Percentiles rank a stretch among this genome's conserved stretches.
Evolutionary conservation across 2,329 filamentous ascomycete species (phyloP).

Genomic region (Cryphonectria nitschkei): DNA sequence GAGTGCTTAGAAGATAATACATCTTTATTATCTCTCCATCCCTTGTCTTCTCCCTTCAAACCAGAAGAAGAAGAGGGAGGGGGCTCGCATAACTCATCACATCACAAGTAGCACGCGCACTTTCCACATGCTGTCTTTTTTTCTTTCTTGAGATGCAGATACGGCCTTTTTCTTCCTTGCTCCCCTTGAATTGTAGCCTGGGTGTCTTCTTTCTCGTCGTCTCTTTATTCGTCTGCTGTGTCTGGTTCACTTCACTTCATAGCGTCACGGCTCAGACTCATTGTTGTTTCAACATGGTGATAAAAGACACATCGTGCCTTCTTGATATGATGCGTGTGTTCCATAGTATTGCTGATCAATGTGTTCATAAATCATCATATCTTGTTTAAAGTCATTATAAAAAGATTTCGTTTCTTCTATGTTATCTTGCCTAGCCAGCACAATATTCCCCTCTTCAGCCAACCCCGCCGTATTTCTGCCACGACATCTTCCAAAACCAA

Average conservation of each 20-base stretch:
- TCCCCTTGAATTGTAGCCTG: neutral
- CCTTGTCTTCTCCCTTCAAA: neutral
- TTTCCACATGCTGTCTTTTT: neutral
- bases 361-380: neutral
- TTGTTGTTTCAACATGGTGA: neutral
- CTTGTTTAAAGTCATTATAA: neutral
- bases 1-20: slow-evolving; percentile 39
- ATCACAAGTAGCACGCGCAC: neutral
- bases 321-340: neutral
- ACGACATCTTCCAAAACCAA: neutral
- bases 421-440: neutral
- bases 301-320: neutral
- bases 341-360: neutral
- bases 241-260: neutral
- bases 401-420: neutral
- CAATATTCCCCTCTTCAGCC: neutral
- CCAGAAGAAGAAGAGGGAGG: neutral
- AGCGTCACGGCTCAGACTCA: neutral
- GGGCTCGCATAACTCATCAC: neutral
- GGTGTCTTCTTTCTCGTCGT: neutral
- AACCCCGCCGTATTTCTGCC: neutral
- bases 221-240: neutral
- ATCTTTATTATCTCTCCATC: no score
- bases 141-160: neutral
- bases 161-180: neutral